Conservation (phyloP, 2,329 filamentous ascomycete genomes). For the Ophiostoma fasciatum region DNA sequence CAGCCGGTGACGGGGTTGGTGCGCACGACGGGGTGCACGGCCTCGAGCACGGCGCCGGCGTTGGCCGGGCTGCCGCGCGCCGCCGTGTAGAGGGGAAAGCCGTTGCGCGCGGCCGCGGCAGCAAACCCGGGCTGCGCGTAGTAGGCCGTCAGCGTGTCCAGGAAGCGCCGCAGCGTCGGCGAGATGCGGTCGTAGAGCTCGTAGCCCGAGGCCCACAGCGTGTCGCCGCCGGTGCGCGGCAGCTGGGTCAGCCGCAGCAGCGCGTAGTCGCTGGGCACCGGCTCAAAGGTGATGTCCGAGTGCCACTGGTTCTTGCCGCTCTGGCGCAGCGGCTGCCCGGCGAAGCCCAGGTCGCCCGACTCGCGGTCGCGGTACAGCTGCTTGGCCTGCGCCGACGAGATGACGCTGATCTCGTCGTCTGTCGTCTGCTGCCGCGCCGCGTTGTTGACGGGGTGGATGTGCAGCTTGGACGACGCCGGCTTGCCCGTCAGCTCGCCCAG, state of each 20-base stretch:
- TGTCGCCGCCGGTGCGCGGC: slow-evolving; percentile 32
- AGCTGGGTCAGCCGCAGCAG: slow-evolving; percentile 27
- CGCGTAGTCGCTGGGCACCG: slow-evolving; percentile 30
- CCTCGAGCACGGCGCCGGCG: slow-evolving; percentile 29
- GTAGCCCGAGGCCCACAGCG: slow-evolving; percentile 53
- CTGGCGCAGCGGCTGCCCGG: slow-evolving; percentile 3
- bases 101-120: slow-evolving; percentile 27
- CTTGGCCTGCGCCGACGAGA: slow-evolving; percentile 24
- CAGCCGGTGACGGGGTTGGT: slow-evolving; percentile 45
- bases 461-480: slow-evolving; percentile 33
- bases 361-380: slow-evolving; percentile 7
- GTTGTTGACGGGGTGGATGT: slow-evolving; percentile 31
- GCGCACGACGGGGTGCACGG: slow-evolving; percentile 38
- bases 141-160: slow-evolving; percentile 42
- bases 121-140: slow-evolving; percentile 36
- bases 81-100: slow-evolving; percentile 30
- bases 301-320: slow-evolving; percentile 23
- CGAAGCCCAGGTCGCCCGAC: slow-evolving; percentile 1
- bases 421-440: slow-evolving; percentile 2
- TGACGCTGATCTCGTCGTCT: slow-evolving; percentile 31
- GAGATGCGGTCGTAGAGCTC: slow-evolving; percentile 52
- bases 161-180: slow-evolving; percentile 37
- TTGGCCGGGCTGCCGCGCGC: slow-evolving; percentile 36
- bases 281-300: slow-evolving; percentile 34
- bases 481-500: slow-evolving; percentile 12